Conservation (phyloP, 371 early-diverging fungal species). For the Mortierella sp. region DNA sequence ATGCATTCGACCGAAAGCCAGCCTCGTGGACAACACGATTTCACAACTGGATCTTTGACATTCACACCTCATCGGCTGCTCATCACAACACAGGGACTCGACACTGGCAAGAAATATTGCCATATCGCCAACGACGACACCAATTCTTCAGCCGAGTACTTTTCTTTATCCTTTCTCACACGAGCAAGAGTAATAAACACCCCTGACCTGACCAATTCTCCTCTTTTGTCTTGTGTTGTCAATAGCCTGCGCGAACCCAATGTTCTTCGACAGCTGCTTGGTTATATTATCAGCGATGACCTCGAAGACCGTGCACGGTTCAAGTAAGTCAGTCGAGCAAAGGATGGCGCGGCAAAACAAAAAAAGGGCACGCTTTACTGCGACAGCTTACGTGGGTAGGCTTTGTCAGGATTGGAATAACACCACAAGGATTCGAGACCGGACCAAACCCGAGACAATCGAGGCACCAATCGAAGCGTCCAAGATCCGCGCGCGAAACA, state of each 20-base stretch:
- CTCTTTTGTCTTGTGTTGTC: background rate
- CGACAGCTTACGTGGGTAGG: background rate
- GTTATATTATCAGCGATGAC: conserved; percentile 73
- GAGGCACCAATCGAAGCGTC: background rate
- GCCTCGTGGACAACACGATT: background rate
- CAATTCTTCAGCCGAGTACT: background rate
- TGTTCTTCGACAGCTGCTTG: conserved; percentile 69
- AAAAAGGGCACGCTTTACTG: background rate
- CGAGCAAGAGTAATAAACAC: background rate
- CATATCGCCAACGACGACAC: background rate
- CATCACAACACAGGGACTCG: background rate
- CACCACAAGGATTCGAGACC: background rate
- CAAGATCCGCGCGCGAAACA: background rate
- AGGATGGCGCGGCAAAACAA: background rate
- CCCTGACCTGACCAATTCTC: background rate
- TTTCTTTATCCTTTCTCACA: background rate
- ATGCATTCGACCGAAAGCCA: background rate
- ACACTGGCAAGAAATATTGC: background rate
- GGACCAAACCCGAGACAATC: background rate
- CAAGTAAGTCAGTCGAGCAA: conserved; percentile 65
- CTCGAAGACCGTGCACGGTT: conserved; percentile 78
- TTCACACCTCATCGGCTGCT: background rate
- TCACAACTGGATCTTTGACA: background rate
- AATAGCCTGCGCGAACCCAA: conserved; percentile 74
- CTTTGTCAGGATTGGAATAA: conserved; percentile 3